phyloP scores from a whole-genome alignment of 2,329 filamentous ascomycete species.

The Aspergillus novofumigatus region DNA sequence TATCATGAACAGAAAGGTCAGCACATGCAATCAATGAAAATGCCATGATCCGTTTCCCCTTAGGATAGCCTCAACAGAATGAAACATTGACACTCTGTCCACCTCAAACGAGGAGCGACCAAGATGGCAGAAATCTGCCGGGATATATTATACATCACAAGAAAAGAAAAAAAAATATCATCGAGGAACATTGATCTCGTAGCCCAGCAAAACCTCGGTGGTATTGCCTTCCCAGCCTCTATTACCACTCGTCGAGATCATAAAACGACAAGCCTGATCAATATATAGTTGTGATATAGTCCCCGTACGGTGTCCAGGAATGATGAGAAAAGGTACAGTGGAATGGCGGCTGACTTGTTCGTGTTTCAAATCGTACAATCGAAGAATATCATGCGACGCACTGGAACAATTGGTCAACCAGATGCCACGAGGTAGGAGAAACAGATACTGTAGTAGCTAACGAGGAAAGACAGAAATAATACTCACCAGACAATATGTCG shows the following conservation, averaged over 20 bases:
- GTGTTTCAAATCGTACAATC: constrained; percentile 81
- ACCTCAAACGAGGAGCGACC: neutral
- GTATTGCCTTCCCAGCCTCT: constrained; percentile 88
- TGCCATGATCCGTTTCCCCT: neutral
- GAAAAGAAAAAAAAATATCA: constrained; percentile 2
- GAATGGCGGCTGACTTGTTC: constrained; percentile 64
- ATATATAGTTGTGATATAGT: constrained; percentile 83
- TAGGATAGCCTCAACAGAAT: no score
- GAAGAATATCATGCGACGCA: constrained; percentile 87
- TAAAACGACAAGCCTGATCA: constrained; percentile 81
- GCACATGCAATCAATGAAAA: no score
- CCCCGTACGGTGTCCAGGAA: constrained; percentile 84
- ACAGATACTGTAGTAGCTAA: neutral
- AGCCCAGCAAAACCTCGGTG: constrained; percentile 89
- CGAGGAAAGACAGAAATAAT: constrained; percentile 4
- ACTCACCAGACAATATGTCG: constrained; percentile 79
- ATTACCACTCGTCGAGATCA: constrained; percentile 88
- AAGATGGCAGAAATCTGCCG: neutral
- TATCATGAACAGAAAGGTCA: no score
- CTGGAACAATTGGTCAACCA: constrained; percentile 40
- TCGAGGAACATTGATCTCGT: constrained; percentile 67
- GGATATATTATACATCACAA: neutral
- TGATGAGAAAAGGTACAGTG: constrained; percentile 89
- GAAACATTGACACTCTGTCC: no score
- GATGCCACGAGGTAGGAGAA: neutral